Base-by-base conservation (phyloP, 768 basidiomycete species). In the Hygrocybe punicea region DNA sequence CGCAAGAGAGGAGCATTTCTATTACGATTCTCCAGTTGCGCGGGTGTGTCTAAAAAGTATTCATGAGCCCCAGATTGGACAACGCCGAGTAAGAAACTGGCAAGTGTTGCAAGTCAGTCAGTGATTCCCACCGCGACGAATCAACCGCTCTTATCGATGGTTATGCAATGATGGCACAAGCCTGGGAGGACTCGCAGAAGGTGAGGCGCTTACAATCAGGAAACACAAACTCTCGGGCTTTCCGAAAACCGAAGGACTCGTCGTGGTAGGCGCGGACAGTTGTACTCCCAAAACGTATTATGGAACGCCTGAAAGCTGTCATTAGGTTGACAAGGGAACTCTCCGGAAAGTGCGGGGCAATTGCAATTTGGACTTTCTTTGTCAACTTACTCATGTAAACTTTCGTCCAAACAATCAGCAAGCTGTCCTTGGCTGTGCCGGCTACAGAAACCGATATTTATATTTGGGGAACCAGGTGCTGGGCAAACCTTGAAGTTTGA, bases 1-100 rank as follows among this genome's bases (percentile, higher is more conserved):
- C 94, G 87, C 44, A 95, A 74, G 16, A 97, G 75, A 3, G 90
- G 76, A 0, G 92, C 91, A 62, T 95, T 93, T 3, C 68, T 66
- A 13, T 78, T 78, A 8, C 93, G 81, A 69, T 90, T 90, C 51
- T 76, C 67, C 13, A 93, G 76, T 62, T 91, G 89, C 0, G 75
- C 73, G 1, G 78, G 68, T 2, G 83, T 88, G 65, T 90, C 89
- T 90, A 34, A 29, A 23, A 51, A 44, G 58, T 3, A 59, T 61
- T 42, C 59, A 58, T 63, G 29, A 13, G 19, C 7, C n/a, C 7
- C 11, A 39, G 11, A 29, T 13, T 25, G 24, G 24, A 50, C 6
- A 25, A 29, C 3, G 5, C 13, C 25, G 6, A 13, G 13, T 6
- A n/a, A 13, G 48, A n/a, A 50, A 33, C 33, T 19, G 21, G 25